These are phyloP conservation scores for Cladophialophora bantiana DNA, from an alignment of 2,329 filamentous ascomycete genomes.

Conservation along the genomic window DNA sequence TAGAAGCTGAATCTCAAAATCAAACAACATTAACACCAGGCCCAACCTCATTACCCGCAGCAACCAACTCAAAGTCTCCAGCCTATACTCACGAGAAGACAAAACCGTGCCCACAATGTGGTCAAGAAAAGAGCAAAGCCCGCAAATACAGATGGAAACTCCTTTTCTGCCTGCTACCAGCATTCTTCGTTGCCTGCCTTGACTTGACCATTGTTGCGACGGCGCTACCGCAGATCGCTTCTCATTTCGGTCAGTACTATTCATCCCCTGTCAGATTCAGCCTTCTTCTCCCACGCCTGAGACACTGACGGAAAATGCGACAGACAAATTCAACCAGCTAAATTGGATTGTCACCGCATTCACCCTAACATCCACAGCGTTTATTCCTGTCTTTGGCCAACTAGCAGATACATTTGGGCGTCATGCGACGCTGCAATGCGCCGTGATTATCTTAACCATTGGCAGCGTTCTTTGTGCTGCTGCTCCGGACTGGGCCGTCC, in stretches of 20 bases:
- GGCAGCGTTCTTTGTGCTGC: constrained; percentile 59
- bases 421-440: constrained; percentile 58
- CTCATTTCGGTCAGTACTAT: constrained; percentile 65
- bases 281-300: not conserved
- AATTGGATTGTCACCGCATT: constrained; percentile 67
- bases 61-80: not conserved
- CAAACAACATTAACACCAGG: not conserved
- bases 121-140: constrained; percentile 45
- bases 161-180: constrained; percentile 64
- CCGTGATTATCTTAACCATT: constrained; percentile 64
- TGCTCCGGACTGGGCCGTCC: constrained; percentile 56
- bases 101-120: constrained; percentile 40
- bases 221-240: constrained; percentile 67
- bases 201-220: constrained; percentile 71
- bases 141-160: constrained; percentile 65
- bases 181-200: constrained; percentile 68
- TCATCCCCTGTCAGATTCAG: not conserved
- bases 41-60: not conserved
- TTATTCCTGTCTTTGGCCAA: constrained; percentile 61
- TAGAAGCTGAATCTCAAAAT: constrained; percentile 18
- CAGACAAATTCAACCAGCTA: constrained; percentile 62
- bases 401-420: constrained; percentile 62
- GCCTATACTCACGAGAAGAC: constrained; percentile 8
- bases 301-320: constrained; percentile 43
- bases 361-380: constrained; percentile 67